A percentile compares a stretch with the other conserved stretches of the same genome.
phyloP scores from a whole-genome alignment of 805 yeast species.

The Cyberlindnera lachancei region DNA sequence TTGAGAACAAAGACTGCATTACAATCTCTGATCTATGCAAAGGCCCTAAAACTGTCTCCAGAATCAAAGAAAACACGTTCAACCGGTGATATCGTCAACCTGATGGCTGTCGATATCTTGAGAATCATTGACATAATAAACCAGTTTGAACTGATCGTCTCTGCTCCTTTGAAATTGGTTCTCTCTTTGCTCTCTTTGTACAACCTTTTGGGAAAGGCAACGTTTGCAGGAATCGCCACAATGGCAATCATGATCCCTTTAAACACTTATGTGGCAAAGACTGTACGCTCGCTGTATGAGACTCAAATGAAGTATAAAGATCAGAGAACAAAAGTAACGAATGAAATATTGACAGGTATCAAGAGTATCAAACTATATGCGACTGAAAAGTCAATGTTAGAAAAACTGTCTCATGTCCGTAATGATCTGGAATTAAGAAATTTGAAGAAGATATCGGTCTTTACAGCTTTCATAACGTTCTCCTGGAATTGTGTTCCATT shows the following conservation, averaged over 20 bases:
- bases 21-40: conserved; percentile 60
- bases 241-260: conserved; percentile 52
- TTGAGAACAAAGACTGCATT: conserved; percentile 59
- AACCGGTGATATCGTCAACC: conserved; percentile 75
- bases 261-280: conserved; percentile 40
- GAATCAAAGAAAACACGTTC: conserved; percentile 52
- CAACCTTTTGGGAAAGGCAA: conserved; percentile 48
- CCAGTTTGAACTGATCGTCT: conserved; percentile 44
- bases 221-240: conserved; percentile 47
- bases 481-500: conserved; percentile 62
- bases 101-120: conserved; percentile 69
- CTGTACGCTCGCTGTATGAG: conserved; percentile 38
- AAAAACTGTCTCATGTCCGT: conserved; percentile 43
- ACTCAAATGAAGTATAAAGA: conserved; percentile 59
- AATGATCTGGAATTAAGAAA: conserved; percentile 51
- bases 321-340: conserved; percentile 47
- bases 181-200: conserved; percentile 48
- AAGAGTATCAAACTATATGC: conserved; percentile 62
- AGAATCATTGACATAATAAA: conserved; percentile 54
- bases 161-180: conserved; percentile 51
- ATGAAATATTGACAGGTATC: conserved; percentile 52
- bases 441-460: conserved; percentile 39
- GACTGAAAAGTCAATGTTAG: conserved; percentile 61
- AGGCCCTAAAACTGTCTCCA: conserved; percentile 61
- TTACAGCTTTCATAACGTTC: conserved; percentile 40